Conservation (phyloP, 495 filamentous ascomycete genomes). For the Annulohypoxylon nitens region DNA sequence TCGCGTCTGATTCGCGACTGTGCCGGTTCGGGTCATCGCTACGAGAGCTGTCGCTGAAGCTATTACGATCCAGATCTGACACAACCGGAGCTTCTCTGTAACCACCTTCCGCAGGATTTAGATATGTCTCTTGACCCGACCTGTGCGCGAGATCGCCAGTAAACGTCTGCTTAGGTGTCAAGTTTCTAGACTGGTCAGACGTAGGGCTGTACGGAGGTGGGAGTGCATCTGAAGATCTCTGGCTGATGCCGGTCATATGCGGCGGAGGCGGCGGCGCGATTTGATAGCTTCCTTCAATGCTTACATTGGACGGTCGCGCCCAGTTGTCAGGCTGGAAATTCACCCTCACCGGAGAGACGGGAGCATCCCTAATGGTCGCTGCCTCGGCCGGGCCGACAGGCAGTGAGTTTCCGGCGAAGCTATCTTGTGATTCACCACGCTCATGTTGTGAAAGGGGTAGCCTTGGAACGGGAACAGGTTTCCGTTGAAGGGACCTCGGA, state of each 20-base stretch:
- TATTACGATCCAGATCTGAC: constrained; percentile 52
- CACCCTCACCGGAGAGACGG: constrained; percentile 58
- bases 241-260: constrained; percentile 34
- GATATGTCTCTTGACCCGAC: constrained; percentile 44
- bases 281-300: constrained; percentile 51
- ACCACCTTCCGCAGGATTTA: constrained; percentile 31
- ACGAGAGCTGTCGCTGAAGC: constrained; percentile 49
- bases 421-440: constrained; percentile 52
- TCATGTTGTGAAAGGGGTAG: constrained; percentile 48
- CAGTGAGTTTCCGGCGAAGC: constrained; percentile 54
- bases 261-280: constrained; percentile 3
- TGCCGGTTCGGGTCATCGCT: constrained; percentile 56
- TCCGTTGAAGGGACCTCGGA: constrained; percentile 56
- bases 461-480: constrained; percentile 55
- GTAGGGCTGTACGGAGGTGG: constrained; percentile 45
- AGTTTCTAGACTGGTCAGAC: constrained; percentile 39
- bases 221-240: constrained; percentile 54
- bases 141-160: constrained; percentile 51
- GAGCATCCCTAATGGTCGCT: constrained; percentile 54
- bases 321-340: constrained; percentile 60
- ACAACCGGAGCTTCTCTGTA: constrained; percentile 33
- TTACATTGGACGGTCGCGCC: constrained; percentile 57
- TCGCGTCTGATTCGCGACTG: constrained; percentile 63
- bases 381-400: constrained; percentile 51
- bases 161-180: constrained; percentile 41